Base-by-base conservation (phyloP, 1,139 yeast species). In the Geotrichum klebahnii region DNA sequence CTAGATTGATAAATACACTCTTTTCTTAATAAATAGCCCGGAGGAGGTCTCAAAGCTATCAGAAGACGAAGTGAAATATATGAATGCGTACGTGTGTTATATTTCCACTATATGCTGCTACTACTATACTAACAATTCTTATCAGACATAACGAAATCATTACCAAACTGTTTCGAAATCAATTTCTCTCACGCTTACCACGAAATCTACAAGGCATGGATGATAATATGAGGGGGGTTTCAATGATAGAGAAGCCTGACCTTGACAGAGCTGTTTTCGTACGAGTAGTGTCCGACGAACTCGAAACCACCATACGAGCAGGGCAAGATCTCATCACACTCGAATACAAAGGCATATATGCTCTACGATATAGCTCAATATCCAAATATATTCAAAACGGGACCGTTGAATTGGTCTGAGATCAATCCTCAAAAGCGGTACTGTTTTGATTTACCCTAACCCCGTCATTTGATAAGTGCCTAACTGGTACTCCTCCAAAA, bases 201-300 rank as follows among this genome's bases (percentile, higher is more conserved):
- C 75, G 73, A 19, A 74, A 76, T 35, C 68, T 88, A 51, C 87
- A 83, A 37, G 78, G 80, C 16, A 70, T 92, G 53, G 95, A 88
- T 60, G 97, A 90, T 58, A 77, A 78, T 2, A 76, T 79, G 16
- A 95, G 90, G 3, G 86, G 85, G 2, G 75, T 83, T 19, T 76
- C 82, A 5, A 89, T 90, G 97, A 73, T 89, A 1, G 83, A 79
- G 16, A 76, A 75, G 57, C 97, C 97, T 0, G 87, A 87, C 53
- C 60, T 84, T 59, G 76, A 83, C 54, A 78, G 74, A 55, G 85
- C 92, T 3, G 96, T 92, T 2, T 87, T 88, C 61, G 72, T 89
- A 8, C 76, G 77, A 50, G 89, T 85, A 2, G 55, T 69, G 1
- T 62, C 72, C 10, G 72, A 71, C 5, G 62, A 67, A 10, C 77